Evolutionary conservation across 1,284 basidiomycete genomes (phyloP).

Genomic region (Golubevia pallescens): DNA sequence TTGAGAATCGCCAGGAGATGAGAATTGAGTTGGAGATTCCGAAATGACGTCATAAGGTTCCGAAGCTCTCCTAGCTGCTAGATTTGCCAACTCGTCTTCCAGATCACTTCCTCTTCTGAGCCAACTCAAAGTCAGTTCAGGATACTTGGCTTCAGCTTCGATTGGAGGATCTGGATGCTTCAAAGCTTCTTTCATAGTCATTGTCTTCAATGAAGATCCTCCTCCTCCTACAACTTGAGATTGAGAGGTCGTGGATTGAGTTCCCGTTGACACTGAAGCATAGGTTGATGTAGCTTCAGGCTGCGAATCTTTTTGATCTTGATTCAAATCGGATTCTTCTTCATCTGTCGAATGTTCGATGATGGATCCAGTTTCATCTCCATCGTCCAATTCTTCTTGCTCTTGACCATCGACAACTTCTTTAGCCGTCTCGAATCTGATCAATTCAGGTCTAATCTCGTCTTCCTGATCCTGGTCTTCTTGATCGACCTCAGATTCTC

Average conservation of each 20-base stretch:
- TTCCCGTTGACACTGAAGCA: too few species aligned
- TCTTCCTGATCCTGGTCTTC: constrained; percentile 8
- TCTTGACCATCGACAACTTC: not conserved
- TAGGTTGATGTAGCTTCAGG: too few species aligned
- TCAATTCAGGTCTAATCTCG: not conserved
- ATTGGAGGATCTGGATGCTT: constrained; percentile 37
- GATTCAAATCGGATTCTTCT: not conserved
- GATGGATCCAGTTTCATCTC: not conserved
- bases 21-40: not conserved
- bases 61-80: not conserved
- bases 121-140: constrained; percentile 30
- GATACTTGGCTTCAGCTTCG: constrained; percentile 30
- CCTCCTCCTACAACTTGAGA: not conserved
- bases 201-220: constrained; percentile 1
- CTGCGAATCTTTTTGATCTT: not conserved
- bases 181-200: constrained; percentile 27
- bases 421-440: constrained; percentile 2
- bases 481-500: not conserved
- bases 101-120: not conserved
- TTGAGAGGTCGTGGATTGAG: not conserved
- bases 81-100: not conserved
- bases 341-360: not conserved
- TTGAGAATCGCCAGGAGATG: not conserved
- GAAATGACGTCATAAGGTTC: not conserved
- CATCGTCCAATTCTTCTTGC: not conserved